Percentiles rank a stretch among this genome's conserved stretches.
phyloP scores from a whole-genome alignment of 2,329 filamentous ascomycete genomes.

The Ploettnerulaceae sp. region DNA sequence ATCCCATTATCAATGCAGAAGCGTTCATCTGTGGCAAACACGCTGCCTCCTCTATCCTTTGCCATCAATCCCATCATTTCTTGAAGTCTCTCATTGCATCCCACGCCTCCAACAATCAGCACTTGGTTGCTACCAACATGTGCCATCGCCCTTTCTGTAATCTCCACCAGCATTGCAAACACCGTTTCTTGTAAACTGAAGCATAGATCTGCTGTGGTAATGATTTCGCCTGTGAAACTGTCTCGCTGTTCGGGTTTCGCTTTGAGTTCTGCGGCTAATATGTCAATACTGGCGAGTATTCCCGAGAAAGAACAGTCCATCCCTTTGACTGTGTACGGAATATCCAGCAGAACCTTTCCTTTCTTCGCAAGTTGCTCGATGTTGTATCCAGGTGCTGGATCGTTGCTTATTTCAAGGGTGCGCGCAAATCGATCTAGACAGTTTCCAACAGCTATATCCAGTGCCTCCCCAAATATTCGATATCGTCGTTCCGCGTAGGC shows the following conservation, averaged over 20 bases:
- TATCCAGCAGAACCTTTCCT: slow-evolving; percentile 67
- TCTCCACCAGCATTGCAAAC: slow-evolving; percentile 96
- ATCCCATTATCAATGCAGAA: slow-evolving; percentile 99
- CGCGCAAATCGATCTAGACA: slow-evolving; percentile 94
- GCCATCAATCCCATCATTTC: slow-evolving; percentile 99
- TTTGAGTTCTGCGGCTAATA: slow-evolving; percentile 66
- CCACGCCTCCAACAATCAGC: slow-evolving; percentile 90
- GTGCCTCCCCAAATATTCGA: slow-evolving; percentile 94
- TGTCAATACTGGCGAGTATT: slow-evolving; percentile 79
- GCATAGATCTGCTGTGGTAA: slow-evolving; percentile 82
- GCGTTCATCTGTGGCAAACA: slow-evolving; percentile 92
- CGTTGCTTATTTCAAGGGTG: slow-evolving; percentile 86
- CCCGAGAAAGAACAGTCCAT: slow-evolving; percentile 98
- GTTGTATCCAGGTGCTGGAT: slow-evolving; percentile 95
- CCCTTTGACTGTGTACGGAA: slow-evolving; percentile 95
- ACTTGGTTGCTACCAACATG: slow-evolving; percentile 90
- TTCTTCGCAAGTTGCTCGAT: slow-evolving; percentile 90
- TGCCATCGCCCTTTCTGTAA: slow-evolving; percentile 96
- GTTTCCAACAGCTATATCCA: slow-evolving; percentile 97
- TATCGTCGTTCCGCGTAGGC: slow-evolving; percentile 93
- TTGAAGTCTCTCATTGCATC: slow-evolving; percentile 89
- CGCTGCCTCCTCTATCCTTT: slow-evolving; percentile 76
- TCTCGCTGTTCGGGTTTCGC: slow-evolving; percentile 39
- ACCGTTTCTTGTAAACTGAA: slow-evolving; percentile 95
- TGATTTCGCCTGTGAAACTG: slow-evolving; percentile 48